These are phyloP conservation scores for Amorphotheca resinae DNA, from an alignment of 495 filamentous ascomycete genomes.

Conservation along the genomic window DNA sequence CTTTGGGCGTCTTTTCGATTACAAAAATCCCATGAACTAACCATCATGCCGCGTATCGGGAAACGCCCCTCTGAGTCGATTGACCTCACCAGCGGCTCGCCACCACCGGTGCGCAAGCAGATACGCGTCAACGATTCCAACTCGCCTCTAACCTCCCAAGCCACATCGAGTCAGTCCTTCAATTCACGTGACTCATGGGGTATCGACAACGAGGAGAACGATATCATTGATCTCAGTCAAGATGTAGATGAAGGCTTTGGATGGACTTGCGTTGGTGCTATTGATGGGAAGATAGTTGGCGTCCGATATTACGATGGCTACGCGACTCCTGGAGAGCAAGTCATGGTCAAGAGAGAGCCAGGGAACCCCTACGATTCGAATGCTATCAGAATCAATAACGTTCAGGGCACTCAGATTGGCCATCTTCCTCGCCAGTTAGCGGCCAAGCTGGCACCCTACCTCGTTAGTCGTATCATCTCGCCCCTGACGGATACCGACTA, in stretches of 20 bases:
- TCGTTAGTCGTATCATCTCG: slow-evolving; percentile 32
- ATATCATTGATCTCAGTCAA: slow-evolving; percentile 37
- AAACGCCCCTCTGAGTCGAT: slow-evolving; percentile 8
- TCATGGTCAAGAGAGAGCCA: slow-evolving; percentile 56
- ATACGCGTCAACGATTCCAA: slow-evolving; percentile 2
- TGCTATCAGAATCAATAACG: slow-evolving; percentile 71
- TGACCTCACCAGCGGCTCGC: slow-evolving; percentile 14
- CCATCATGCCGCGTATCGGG: no score
- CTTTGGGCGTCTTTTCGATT: no score
- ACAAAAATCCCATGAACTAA: no score
- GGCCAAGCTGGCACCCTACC: slow-evolving; percentile 58
- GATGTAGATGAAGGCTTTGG: slow-evolving; percentile 28
- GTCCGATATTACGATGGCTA: slow-evolving; percentile 64
- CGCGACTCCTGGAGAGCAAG: slow-evolving; percentile 59
- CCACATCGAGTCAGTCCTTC: slow-evolving; percentile 15
- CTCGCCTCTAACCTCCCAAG: slow-evolving; percentile 6
- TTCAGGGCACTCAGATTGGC: slow-evolving; percentile 67
- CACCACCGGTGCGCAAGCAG: slow-evolving; percentile 11
- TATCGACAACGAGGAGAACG: slow-evolving; percentile 28
- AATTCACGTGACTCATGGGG: slow-evolving; percentile 10
- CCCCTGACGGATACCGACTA: not conserved
- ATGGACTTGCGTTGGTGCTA: slow-evolving; percentile 12
- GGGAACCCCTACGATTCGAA: slow-evolving; percentile 62
- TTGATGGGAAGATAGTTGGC: slow-evolving; percentile 63
- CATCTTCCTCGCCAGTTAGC: slow-evolving; percentile 59